Percentiles rank a stretch among this genome's conserved stretches.
phyloP scores from a whole-genome alignment of 2,329 filamentous ascomycete genomes.

The Ceratocystis lukuohia region DNA sequence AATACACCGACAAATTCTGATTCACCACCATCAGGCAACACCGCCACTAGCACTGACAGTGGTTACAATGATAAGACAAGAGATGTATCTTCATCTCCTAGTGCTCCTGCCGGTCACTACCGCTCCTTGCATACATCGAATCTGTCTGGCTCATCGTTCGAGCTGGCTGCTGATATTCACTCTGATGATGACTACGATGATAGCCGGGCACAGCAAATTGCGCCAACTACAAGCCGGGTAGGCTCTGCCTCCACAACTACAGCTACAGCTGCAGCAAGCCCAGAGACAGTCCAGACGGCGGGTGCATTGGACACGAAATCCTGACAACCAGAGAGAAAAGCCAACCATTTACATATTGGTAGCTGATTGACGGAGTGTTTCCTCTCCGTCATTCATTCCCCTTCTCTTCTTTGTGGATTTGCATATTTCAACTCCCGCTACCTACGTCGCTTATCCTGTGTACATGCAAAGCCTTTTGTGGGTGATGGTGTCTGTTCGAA shows the following conservation, averaged over 20 bases:
- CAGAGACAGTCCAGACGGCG: not conserved
- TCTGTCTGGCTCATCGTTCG: conserved; percentile 17
- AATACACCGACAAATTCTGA: conserved; percentile 23
- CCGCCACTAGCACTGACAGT: conserved; percentile 21
- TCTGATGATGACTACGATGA: conserved; percentile 15
- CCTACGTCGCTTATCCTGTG: too few relatives aligned
- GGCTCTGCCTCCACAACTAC: not conserved
- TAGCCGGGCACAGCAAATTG: not conserved
- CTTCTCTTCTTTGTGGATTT: too few relatives aligned
- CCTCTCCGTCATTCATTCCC: too few relatives aligned
- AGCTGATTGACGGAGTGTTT: too few relatives aligned
- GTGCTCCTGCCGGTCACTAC: conserved; percentile 12
- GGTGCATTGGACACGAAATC: too few relatives aligned
- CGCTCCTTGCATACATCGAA: conserved; percentile 14
- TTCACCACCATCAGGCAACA: conserved; percentile 24
- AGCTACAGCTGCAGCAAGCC: not conserved
- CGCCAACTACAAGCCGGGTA: not conserved
- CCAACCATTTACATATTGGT: too few relatives aligned
- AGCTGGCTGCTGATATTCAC: conserved; percentile 14
- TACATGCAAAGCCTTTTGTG: too few relatives aligned
- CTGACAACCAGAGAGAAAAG: too few relatives aligned
- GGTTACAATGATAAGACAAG: not conserved
- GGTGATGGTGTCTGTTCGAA: too few relatives aligned
- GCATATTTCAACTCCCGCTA: too few relatives aligned
- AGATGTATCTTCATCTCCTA: conserved; percentile 9